These are phyloP conservation scores for Diaporthe citriasiana DNA, from an alignment of 2,329 filamentous ascomycete genomes.

Conservation along the genomic window DNA sequence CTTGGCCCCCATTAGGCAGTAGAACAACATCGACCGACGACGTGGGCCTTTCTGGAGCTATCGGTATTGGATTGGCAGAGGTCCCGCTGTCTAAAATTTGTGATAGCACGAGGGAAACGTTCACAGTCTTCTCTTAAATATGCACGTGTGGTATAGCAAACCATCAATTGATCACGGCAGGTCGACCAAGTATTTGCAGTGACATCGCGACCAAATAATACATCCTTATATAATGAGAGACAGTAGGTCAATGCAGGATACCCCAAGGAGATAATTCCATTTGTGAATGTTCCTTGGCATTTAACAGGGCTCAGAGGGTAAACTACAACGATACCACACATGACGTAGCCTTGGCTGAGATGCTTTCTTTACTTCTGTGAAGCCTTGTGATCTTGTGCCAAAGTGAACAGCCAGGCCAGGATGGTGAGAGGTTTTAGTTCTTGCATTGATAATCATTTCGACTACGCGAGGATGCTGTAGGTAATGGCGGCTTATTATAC, in stretches of 20 bases:
- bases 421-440: not conserved
- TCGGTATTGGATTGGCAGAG: conserved; percentile 12
- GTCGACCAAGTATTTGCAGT: no score
- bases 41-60: conserved; percentile 3
- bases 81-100: not conserved
- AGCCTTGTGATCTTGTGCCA: not conserved
- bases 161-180: no score
- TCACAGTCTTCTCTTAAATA: not conserved
- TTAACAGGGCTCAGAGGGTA: not conserved
- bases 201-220: no score
- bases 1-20: conserved; percentile 3
- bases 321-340: not conserved
- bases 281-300: not conserved
- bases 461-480: not conserved
- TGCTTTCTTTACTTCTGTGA: not conserved
- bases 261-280: not conserved
- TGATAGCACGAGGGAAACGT: not conserved
- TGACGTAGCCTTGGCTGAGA: not conserved
- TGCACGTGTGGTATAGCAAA: no score
- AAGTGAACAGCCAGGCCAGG: not conserved
- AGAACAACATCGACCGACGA: conserved; percentile 12
- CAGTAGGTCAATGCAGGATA: not conserved
- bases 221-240: not conserved
- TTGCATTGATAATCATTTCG: not conserved
- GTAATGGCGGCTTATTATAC: not conserved